Percentiles rank a stretch among this genome's conserved stretches.
Conservation (phyloP, 768 basidiomycete genomes). For the Psilocybe tampanensis region DNA sequence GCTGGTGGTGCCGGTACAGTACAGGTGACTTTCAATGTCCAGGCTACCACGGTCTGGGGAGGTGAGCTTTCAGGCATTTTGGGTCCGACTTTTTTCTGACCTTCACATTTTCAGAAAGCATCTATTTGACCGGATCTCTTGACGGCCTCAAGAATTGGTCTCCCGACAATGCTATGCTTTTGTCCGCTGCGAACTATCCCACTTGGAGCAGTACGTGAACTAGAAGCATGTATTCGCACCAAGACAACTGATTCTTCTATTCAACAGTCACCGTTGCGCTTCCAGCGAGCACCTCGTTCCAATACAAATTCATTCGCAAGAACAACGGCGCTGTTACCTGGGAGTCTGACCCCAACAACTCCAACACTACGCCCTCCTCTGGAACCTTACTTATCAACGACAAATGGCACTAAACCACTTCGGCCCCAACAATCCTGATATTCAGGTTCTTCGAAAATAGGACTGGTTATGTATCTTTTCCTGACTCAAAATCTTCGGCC, state of each 20-base stretch:
- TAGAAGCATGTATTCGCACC: background rate
- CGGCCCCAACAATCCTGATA: too few relatives aligned
- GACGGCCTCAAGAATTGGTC: conserved; percentile 61
- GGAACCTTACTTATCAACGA: conserved; percentile 44
- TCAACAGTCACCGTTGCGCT: conserved; percentile 57
- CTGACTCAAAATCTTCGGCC: too few relatives aligned
- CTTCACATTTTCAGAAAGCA: conserved; percentile 52
- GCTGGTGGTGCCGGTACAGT: conserved; percentile 33
- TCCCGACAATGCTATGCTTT: conserved; percentile 52
- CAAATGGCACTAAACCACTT: conserved; percentile 48
- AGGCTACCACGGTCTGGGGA: conserved; percentile 57
- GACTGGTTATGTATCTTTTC: too few relatives aligned
- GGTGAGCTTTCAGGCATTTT: conserved; percentile 39
- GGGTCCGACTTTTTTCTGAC: background rate
- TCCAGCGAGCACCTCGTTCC: conserved; percentile 53
- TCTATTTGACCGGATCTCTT: conserved; percentile 66
- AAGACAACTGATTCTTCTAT: background rate
- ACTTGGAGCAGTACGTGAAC: conserved; percentile 64
- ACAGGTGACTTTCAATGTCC: conserved; percentile 62
- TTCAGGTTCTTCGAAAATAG: too few relatives aligned
- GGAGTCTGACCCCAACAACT: conserved; percentile 72
- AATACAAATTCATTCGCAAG: conserved; percentile 77
- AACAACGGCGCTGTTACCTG: conserved; percentile 59
- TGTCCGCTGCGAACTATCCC: conserved; percentile 62
- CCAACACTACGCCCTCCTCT: conserved; percentile 48